Conservation (phyloP, 2,329 filamentous ascomycete species). For the Fusarium anguioides region DNA sequence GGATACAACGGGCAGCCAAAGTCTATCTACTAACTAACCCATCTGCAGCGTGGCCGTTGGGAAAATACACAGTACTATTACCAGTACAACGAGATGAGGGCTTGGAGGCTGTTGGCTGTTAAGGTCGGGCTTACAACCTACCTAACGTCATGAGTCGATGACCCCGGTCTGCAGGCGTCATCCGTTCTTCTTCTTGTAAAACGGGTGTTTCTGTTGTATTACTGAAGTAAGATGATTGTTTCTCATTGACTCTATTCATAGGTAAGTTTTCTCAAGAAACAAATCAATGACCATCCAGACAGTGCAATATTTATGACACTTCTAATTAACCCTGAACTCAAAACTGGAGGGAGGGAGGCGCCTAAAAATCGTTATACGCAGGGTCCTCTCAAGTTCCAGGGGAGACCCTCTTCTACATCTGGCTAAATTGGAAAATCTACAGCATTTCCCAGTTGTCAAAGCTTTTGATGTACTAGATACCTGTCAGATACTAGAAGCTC, state of each 20-base stretch:
- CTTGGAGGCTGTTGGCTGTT: background rate
- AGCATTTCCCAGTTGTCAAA: slow-evolving; percentile 14
- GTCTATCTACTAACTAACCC: background rate
- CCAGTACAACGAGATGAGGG: background rate
- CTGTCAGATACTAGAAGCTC: slow-evolving; percentile 6
- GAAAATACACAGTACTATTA: background rate
- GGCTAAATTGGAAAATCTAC: slow-evolving; percentile 19
- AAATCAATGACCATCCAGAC: background rate
- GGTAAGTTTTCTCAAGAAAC: too few relatives aligned
- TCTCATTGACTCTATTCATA: background rate
- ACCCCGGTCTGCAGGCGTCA: slow-evolving; percentile 31
- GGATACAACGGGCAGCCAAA: slow-evolving; percentile 14
- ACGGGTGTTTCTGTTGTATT: slow-evolving; percentile 6
- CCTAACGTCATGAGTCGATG: slow-evolving; percentile 25
- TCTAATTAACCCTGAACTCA: background rate
- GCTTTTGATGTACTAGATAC: slow-evolving; percentile 24
- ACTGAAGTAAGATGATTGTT: background rate
- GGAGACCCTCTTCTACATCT: slow-evolving; percentile 16
- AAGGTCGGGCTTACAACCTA: background rate
- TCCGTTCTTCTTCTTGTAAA: slow-evolving; percentile 17
- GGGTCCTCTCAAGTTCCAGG: slow-evolving; percentile 31
- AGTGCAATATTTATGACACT: background rate
- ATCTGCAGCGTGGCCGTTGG: slow-evolving; percentile 8
- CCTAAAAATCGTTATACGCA: slow-evolving; percentile 19
- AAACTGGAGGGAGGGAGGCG: background rate